These are phyloP conservation scores for Inonotus hispidus DNA, from an alignment of 1,284 basidiomycete genomes.

Conservation along the genomic window DNA sequence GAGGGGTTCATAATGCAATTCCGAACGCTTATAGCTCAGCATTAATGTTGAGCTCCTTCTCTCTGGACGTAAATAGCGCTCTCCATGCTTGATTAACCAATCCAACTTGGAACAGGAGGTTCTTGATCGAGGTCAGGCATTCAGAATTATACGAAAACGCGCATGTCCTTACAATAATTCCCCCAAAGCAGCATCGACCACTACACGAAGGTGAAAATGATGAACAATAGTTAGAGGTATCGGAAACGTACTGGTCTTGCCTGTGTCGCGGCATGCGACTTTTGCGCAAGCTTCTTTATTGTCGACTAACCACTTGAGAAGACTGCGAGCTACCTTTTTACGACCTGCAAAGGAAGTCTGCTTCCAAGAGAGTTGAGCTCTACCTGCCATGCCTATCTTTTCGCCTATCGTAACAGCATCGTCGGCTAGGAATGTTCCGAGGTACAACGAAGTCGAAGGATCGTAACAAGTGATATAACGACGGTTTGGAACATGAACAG, in stretches of 20 bases:
- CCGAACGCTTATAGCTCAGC: slow-evolving; percentile 78
- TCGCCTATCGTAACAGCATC: slow-evolving; percentile 56
- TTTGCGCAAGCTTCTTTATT: slow-evolving; percentile 83
- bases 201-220: slow-evolving; percentile 32
- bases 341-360: slow-evolving; percentile 73
- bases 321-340: slow-evolving; percentile 73
- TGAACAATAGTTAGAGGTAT: slow-evolving; percentile 1
- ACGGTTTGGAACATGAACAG: slow-evolving; percentile 41
- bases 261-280: slow-evolving; percentile 92
- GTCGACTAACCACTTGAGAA: slow-evolving; percentile 87
- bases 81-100: slow-evolving; percentile 81
- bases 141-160: not conserved
- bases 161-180: slow-evolving; percentile 54
- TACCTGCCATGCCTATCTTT: slow-evolving; percentile 64
- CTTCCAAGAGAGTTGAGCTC: slow-evolving; percentile 70
- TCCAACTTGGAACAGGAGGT: slow-evolving; percentile 83
- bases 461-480: slow-evolving; percentile 87
- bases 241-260: slow-evolving; percentile 74
- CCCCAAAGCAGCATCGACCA: slow-evolving; percentile 85
- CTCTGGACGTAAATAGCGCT: slow-evolving; percentile 67
- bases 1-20: slow-evolving; percentile 89
- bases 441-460: slow-evolving; percentile 80
- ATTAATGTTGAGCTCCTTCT: slow-evolving; percentile 69
- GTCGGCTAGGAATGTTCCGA: slow-evolving; percentile 67
- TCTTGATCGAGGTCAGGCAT: slow-evolving; percentile 37